phyloP scores from a whole-genome alignment of 192 early-diverging fungal genomes.

The Dimargaris cristalligena region DNA sequence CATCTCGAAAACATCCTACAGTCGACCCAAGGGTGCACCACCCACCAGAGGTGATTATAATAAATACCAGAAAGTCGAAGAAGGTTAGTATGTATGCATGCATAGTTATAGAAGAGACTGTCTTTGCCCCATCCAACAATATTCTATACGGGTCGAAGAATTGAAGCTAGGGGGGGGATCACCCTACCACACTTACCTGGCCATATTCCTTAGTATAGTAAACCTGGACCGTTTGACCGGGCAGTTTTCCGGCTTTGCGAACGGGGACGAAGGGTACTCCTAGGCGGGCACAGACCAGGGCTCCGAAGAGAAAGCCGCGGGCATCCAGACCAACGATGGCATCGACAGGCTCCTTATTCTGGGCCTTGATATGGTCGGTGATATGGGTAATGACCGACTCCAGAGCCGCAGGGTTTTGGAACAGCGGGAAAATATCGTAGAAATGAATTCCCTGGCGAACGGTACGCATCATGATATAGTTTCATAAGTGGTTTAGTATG shows the following conservation, averaged over 20 bases:
- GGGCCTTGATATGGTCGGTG: slow-evolving; percentile 56
- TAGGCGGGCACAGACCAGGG: slow-evolving; percentile 74
- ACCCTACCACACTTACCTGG: slow-evolving; percentile 38
- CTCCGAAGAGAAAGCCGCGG: slow-evolving; percentile 93
- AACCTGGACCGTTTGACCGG: slow-evolving; percentile 50
- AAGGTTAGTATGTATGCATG: background rate
- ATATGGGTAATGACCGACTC: slow-evolving; percentile 79
- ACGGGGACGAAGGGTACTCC: slow-evolving; percentile 86
- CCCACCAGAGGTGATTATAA: background rate
- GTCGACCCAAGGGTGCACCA: background rate
- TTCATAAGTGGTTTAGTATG: slow-evolving; percentile 4
- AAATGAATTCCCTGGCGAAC: slow-evolving; percentile 79
- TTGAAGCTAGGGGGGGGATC: too few species aligned
- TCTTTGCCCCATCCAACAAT: background rate
- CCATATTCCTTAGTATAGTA: slow-evolving; percentile 94
- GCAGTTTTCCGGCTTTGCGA: slow-evolving; percentile 92
- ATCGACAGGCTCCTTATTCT: slow-evolving; percentile 47
- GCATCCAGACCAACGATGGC: slow-evolving; percentile 92
- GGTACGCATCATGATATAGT: background rate
- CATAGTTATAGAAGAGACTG: background rate
- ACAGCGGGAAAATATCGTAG: slow-evolving; percentile 94
- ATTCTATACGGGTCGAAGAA: background rate
- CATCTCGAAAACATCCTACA: slow-evolving; percentile 84
- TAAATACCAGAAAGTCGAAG: background rate
- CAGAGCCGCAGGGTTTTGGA: slow-evolving; percentile 85